phyloP scores from a whole-genome alignment of 2,329 filamentous ascomycete genomes.

The Stagonosporopsis chrysanthemi region DNA sequence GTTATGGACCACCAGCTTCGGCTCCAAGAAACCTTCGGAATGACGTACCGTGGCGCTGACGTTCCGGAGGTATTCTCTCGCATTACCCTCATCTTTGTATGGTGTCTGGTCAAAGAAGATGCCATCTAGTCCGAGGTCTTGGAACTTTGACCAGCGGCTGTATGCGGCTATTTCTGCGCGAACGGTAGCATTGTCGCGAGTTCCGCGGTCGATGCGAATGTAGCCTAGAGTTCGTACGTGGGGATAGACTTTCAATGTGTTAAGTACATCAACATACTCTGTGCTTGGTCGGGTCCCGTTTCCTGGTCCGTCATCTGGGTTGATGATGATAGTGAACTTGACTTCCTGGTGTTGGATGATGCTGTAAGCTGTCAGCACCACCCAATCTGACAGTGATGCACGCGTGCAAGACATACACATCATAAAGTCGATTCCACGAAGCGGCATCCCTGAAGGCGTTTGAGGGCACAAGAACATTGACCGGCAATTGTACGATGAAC shows the following conservation, averaged over 20 bases:
- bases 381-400: background rate
- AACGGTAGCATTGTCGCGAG: conserved; percentile 24
- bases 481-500: conserved; percentile 29
- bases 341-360: conserved; percentile 44
- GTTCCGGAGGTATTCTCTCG: conserved; percentile 31
- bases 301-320: conserved; percentile 56
- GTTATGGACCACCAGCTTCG: conserved; percentile 31
- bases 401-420: conserved; percentile 22
- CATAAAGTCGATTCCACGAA: conserved; percentile 45
- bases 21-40: conserved; percentile 24
- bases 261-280: conserved; percentile 54
- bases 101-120: conserved; percentile 62
- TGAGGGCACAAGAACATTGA: conserved; percentile 56
- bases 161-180: conserved; percentile 56
- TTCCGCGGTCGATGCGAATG: conserved; percentile 57
- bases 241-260: conserved; percentile 48
- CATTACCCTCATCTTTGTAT: conserved; percentile 14
- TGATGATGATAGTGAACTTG: conserved; percentile 61
- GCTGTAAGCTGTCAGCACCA: conserved; percentile 15
- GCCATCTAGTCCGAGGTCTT: conserved; percentile 48
- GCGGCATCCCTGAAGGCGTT: conserved; percentile 56
- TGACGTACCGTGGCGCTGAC: conserved; percentile 31
- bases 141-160: conserved; percentile 54
- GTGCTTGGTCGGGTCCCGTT: conserved; percentile 49
- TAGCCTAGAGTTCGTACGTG: conserved; percentile 61